These are phyloP conservation scores for Trichosanthes truncata DNA, from an alignment of 306 rosid species.

Conservation along the genomic window DNA sequence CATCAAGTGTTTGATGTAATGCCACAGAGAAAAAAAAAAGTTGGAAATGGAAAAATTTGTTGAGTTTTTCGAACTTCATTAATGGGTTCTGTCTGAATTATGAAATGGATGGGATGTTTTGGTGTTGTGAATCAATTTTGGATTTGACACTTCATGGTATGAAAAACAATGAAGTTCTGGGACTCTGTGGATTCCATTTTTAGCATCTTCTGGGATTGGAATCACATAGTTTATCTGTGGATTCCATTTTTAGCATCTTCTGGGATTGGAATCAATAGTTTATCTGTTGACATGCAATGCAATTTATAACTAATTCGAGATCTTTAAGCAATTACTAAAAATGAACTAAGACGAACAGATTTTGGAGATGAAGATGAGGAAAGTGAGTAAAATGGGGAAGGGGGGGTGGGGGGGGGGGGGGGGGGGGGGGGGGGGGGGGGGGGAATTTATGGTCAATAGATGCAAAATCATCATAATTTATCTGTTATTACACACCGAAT, in stretches of 20 bases:
- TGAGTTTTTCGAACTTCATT: background rate
- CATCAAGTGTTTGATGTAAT: conserved; percentile 2
- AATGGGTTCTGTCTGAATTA: background rate
- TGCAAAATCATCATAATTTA: conserved; percentile 1
- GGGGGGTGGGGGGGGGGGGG: background rate
- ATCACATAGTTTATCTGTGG: background rate
- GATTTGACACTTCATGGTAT: background rate
- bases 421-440: background rate
- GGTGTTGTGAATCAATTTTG: background rate
- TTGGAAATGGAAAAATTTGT: background rate
- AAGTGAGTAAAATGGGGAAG: background rate
- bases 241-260: background rate
- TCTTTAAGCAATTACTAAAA: background rate
- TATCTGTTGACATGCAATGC: background rate
- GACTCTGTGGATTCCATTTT: background rate
- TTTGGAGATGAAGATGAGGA: background rate
- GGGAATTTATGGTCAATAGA: background rate
- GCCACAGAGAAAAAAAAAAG: background rate
- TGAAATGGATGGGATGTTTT: background rate
- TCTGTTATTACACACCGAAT: background rate
- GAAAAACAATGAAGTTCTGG: background rate
- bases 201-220: background rate
- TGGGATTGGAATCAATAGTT: background rate
- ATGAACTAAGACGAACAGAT: background rate
- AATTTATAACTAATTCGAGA: background rate